Evolutionary conservation across 495 filamentous ascomycete species (phyloP).

Genomic region (Penicillium macrosclerotiorum): DNA sequence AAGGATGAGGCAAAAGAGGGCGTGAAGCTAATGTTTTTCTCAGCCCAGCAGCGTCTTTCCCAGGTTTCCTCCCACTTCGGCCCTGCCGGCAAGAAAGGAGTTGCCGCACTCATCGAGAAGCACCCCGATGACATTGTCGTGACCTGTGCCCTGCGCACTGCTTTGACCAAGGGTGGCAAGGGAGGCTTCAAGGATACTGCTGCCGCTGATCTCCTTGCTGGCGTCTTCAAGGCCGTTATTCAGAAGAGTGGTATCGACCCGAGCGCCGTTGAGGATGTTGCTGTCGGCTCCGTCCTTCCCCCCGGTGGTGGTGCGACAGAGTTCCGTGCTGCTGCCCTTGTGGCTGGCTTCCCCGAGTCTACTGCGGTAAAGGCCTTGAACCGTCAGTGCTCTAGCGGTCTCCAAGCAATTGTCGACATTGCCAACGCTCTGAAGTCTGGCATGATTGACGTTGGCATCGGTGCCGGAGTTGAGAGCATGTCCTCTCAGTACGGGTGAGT

Average conservation of each 20-base stretch:
- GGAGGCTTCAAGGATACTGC: slow-evolving; percentile 93
- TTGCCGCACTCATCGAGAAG: slow-evolving; percentile 56
- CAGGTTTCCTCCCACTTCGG: slow-evolving; percentile 63
- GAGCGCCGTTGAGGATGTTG: slow-evolving; percentile 80
- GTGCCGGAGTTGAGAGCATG: slow-evolving; percentile 98
- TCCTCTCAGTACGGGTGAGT: slow-evolving; percentile 81
- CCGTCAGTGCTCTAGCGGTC: slow-evolving; percentile 84
- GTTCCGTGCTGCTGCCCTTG: slow-evolving; percentile 88
- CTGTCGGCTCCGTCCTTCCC: slow-evolving; percentile 86
- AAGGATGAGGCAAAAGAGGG: no score
- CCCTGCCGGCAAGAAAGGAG: slow-evolving; percentile 42
- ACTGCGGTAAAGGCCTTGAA: slow-evolving; percentile 83
- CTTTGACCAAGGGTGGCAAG: slow-evolving; percentile 89
- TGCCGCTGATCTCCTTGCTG: slow-evolving; percentile 80
- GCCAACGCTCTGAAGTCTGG: slow-evolving; percentile 84
- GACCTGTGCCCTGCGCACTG: slow-evolving; percentile 86
- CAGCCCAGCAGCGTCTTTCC: slow-evolving; percentile 60
- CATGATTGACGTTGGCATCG: slow-evolving; percentile 95
- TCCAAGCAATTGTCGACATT: slow-evolving; percentile 89
- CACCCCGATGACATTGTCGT: slow-evolving; percentile 81
- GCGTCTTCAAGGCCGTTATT: slow-evolving; percentile 77
- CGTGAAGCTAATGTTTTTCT: slow-evolving; percentile 2
- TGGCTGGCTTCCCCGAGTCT: slow-evolving; percentile 84
- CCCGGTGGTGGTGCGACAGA: slow-evolving; percentile 96
- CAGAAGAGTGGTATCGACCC: slow-evolving; percentile 84